A percentile compares a stretch with the other conserved stretches of the same genome.
Evolutionary conservation across 2,329 filamentous ascomycete species (phyloP).

Genomic region (Clonostachys rhizophaga): DNA sequence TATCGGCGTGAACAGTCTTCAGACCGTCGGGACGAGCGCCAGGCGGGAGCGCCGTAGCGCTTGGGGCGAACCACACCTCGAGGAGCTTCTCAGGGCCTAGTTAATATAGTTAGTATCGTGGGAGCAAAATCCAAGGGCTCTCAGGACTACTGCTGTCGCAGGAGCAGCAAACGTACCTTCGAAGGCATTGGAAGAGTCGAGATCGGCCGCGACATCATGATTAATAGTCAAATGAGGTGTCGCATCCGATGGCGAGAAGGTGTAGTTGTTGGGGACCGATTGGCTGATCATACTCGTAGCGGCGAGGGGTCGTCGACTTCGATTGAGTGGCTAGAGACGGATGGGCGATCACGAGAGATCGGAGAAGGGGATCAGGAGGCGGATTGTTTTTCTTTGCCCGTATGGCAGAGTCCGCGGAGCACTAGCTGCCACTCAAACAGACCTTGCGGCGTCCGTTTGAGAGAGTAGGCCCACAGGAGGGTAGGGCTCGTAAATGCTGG

Average conservation of each 20-base stretch:
- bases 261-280: constrained; percentile 76
- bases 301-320: constrained; percentile 5
- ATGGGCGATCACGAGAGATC: too few relatives aligned
- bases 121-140: neutral
- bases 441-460: constrained; percentile 90
- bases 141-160: neutral
- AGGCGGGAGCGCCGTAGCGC: constrained; percentile 66
- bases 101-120: constrained; percentile 31
- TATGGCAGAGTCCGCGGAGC: constrained; percentile 69
- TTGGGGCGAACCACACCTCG: constrained; percentile 95
- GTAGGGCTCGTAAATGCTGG: constrained; percentile 66
- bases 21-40: constrained; percentile 71
- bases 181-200: constrained; percentile 94
- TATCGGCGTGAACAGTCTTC: constrained; percentile 78
- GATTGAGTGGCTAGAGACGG: too few relatives aligned
- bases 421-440: constrained; percentile 98
- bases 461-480: constrained; percentile 93
- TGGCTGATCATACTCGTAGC: constrained; percentile 66
- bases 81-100: constrained; percentile 85
- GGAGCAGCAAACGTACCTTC: constrained; percentile 56
- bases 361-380: too few relatives aligned
- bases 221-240: constrained; percentile 95
- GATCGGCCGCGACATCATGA: constrained; percentile 84
- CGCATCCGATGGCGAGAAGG: constrained; percentile 75
- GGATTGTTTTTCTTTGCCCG: constrained; percentile 18